phyloP scores from a whole-genome alignment of 306 rosid genomes.

The Canavalia ensiformis region DNA sequence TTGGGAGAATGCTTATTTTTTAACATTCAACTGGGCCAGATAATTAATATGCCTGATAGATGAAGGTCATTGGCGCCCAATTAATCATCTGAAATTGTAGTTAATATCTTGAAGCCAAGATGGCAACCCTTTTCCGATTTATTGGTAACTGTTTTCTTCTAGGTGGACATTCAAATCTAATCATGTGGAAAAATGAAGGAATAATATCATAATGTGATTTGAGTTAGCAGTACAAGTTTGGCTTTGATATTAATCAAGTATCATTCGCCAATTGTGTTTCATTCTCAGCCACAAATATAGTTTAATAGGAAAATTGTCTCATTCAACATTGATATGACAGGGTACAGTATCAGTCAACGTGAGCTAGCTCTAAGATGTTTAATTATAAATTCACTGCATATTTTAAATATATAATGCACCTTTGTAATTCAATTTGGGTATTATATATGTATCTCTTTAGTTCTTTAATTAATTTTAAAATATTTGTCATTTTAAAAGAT shows the following conservation, averaged over 20 bases:
- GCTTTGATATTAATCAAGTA: slow-evolving; percentile 13
- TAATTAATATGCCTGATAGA: slow-evolving; percentile 32
- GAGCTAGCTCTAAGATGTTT: no score
- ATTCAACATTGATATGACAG: slow-evolving; percentile 14
- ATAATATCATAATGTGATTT: slow-evolving; percentile 45
- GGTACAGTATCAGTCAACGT: not conserved
- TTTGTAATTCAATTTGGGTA: slow-evolving; percentile 1
- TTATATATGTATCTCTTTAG: not conserved
- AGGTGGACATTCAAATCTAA: slow-evolving; percentile 43
- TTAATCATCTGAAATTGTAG: slow-evolving; percentile 32
- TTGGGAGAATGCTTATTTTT: slow-evolving; percentile 9
- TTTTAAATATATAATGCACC: not conserved
- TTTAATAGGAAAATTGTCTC: not conserved
- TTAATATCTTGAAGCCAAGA: slow-evolving; percentile 17
- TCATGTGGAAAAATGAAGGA: slow-evolving; percentile 43
- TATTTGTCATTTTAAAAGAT: no score
- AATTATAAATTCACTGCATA: not conserved
- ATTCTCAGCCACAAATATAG: slow-evolving; percentile 45
- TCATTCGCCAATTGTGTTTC: slow-evolving; percentile 43
- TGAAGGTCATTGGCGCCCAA: slow-evolving; percentile 19
- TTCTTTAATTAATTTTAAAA: no score
- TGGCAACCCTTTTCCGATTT: slow-evolving; percentile 44
- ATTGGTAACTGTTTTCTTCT: slow-evolving; percentile 29
- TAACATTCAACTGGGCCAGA: slow-evolving; percentile 13
- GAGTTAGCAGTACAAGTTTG: slow-evolving; percentile 31